Conservation (phyloP, 768 basidiomycete species). For the Lenzites betulinus region DNA sequence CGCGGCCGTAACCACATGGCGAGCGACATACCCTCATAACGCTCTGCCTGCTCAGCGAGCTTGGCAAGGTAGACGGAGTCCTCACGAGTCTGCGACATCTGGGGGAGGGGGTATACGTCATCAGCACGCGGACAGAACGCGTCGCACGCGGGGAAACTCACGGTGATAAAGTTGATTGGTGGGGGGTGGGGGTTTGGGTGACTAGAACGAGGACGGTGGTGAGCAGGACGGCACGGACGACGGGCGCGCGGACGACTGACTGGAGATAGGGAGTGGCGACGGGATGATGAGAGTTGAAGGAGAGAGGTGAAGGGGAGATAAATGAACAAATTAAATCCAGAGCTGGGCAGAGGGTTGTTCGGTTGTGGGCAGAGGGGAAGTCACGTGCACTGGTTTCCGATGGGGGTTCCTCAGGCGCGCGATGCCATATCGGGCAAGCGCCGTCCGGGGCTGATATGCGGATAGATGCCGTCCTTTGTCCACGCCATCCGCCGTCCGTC, state of each 20-base stretch:
- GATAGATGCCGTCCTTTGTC: constrained; percentile 8
- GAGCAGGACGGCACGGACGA: constrained; percentile 39
- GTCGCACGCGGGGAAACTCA: constrained; percentile 46
- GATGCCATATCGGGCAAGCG: constrained; percentile 20
- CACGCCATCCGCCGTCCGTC: not conserved
- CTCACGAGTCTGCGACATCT: constrained; percentile 81
- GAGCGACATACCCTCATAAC: constrained; percentile 79
- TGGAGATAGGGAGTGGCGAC: constrained; percentile 34
- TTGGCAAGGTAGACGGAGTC: constrained; percentile 99
- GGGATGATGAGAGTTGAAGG: constrained; percentile 48
- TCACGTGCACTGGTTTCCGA: constrained; percentile 32
- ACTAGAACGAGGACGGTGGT: constrained; percentile 29
- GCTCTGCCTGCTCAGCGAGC: constrained; percentile 99
- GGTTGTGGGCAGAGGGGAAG: constrained; percentile 44
- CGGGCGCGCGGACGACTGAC: constrained; percentile 44
- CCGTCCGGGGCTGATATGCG: constrained; percentile 4
- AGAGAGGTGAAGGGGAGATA: constrained; percentile 44
- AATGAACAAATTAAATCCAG: constrained; percentile 65
- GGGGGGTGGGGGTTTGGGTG: constrained; percentile 15
- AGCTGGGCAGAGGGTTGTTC: constrained; percentile 70
- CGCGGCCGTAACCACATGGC: constrained; percentile 2
- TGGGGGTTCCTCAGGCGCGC: constrained; percentile 23
- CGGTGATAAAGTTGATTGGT: constrained; percentile 38
- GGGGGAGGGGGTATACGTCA: constrained; percentile 46
- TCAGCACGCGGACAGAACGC: constrained; percentile 33